Evolutionary conservation across 352 stramenopile species (phyloP), one percentile per base, ranked within the genome.

Genomic region (Globisporangium uncinulatum): DNA sequence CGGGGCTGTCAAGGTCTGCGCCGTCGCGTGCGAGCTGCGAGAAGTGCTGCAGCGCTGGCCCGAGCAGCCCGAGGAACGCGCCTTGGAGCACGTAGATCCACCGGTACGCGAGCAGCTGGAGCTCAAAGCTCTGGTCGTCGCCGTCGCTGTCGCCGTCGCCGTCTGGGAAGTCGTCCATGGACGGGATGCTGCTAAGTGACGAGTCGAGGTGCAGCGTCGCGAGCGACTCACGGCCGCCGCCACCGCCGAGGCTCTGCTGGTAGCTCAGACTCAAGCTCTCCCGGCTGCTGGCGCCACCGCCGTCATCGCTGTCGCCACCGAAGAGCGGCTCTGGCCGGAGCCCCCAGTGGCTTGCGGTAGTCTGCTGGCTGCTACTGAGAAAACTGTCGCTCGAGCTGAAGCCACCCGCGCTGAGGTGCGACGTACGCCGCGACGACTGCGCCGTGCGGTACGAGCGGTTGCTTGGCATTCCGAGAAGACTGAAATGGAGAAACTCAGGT

Each of bases 41-140:
- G 54, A 89, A 89, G 56, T 79, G 87, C 57, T 77, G 67, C n/a
- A 91, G 66, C 19, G 70, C 65, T 1, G 81, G 81, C 0, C 81
- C 81, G 17, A 91, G 54, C 34, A 87, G 69, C 5, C 81, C 80
- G 54, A 91, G 78, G 56, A 88, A 89, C 17, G 62, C 61, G 24
- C 80, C 80, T 36, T 89, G 78, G 2, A 89, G 58, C 31, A 89
- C 57, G 64, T 89, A 91, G 62, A 87, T 87, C 44, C 70, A 20
- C 0, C 77, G 66, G 59, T 91, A 91, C 24, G 73, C 76, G 48
- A 87, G 59, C 19, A 91, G 61, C 57, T 91, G 81, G 49, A 86
- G 57, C 54, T 72, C 69, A 21, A 74, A 89, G 57, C 80, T 67
- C 49, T 79, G 59, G 24, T 66, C 69, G 34, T 82, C 69, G 39